These are phyloP conservation scores for Naumovozyma dairenensis DNA, from an alignment of 805 yeast genomes.

Conservation along the genomic window DNA sequence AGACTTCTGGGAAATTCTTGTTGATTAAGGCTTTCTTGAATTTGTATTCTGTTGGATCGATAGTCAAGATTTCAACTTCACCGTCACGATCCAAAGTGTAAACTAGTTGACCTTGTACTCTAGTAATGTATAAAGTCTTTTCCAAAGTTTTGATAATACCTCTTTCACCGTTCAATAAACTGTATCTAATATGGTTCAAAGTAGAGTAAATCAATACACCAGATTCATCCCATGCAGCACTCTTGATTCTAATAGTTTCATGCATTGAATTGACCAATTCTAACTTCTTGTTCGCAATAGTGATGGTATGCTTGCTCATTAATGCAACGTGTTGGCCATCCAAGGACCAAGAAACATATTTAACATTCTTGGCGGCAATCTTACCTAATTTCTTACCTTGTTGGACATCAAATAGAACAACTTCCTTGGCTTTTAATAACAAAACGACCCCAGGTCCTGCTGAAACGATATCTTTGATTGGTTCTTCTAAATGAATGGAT, in stretches of 20 bases:
- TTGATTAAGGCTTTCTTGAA: conserved; percentile 88
- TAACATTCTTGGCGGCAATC: conserved; percentile 63
- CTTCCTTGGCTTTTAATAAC: conserved; percentile 60
- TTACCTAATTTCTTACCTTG: conserved; percentile 73
- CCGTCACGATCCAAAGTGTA: conserved; percentile 82
- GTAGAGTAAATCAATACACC: conserved; percentile 90
- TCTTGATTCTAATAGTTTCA: conserved; percentile 92
- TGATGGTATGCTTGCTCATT: conserved; percentile 83
- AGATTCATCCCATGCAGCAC: conserved; percentile 95
- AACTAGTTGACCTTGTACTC: conserved; percentile 59
- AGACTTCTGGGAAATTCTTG: conserved; percentile 84
- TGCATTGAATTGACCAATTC: conserved; percentile 77
- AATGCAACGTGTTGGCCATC: conserved; percentile 85
- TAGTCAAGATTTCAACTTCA: conserved; percentile 61
- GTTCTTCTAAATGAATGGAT: conserved; percentile 56
- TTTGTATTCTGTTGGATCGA: conserved; percentile 95
- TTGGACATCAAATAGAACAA: conserved; percentile 82
- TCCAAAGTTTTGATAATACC: conserved; percentile 92
- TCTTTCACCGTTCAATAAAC: conserved; percentile 84
- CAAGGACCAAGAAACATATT: conserved; percentile 80
- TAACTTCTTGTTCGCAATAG: conserved; percentile 72
- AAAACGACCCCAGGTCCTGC: conserved; percentile 82
- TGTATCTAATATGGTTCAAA: conserved; percentile 89
- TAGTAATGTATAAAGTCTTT: conserved; percentile 73
- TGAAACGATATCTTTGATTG: conserved; percentile 60